Evolutionary conservation across 1,139 yeast species (phyloP).

Genomic region (Yamadazyma oceani): DNA sequence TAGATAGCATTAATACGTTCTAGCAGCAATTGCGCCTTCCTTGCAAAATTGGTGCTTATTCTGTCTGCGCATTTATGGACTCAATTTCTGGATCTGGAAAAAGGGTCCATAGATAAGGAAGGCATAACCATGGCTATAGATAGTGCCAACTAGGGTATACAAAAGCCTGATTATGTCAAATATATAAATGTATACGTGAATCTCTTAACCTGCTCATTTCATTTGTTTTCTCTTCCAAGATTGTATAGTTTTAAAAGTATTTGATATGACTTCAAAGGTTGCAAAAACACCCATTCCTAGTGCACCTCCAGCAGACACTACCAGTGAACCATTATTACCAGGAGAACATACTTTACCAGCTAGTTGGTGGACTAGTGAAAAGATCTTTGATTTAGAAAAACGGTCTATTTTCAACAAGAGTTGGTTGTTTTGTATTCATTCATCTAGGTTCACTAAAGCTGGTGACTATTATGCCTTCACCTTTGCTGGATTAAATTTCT

Average conservation of each 20-base stretch:
- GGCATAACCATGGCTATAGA: background rate
- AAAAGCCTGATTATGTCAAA: too few species aligned
- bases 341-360: slow-evolving; percentile 65
- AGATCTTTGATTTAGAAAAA: slow-evolving; percentile 56
- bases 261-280: slow-evolving; percentile 8
- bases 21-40: slow-evolving; percentile 2
- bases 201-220: too few species aligned
- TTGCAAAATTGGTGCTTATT: too few species aligned
- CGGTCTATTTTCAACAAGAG: slow-evolving; percentile 55
- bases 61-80: slow-evolving; percentile 4
- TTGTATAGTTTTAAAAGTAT: too few species aligned
- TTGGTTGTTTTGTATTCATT: slow-evolving; percentile 55
- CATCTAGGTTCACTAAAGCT: slow-evolving; percentile 50
- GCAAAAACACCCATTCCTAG: slow-evolving; percentile 18
- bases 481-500: slow-evolving; percentile 54
- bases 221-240: too few species aligned
- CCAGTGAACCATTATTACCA: slow-evolving; percentile 27
- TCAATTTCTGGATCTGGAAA: slow-evolving; percentile 9
- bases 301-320: slow-evolving; percentile 28
- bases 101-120: slow-evolving; percentile 13
- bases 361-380: slow-evolving; percentile 64
- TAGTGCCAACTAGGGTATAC: too few species aligned
- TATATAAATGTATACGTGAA: too few species aligned
- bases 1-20: background rate
- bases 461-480: slow-evolving; percentile 56